Evolutionary conservation across 176 grass and related monocot species (phyloP), one percentile per base, ranked within the genome.

Genomic region (Eleusine indica): DNA sequence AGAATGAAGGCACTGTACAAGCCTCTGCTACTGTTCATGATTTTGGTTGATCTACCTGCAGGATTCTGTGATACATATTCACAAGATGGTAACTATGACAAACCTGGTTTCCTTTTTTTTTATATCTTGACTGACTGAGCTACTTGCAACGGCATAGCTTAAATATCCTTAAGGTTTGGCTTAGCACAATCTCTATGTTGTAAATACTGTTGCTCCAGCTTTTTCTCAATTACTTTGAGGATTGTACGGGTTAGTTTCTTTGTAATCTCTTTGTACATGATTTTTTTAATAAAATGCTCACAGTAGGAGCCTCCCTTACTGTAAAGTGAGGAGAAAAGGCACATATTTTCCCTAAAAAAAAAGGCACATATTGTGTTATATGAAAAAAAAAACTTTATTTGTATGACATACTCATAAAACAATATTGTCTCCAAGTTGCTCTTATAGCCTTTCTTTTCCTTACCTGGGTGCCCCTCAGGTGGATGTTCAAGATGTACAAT

Each of bases 81-180:
- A 30, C 87, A 84, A 84, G 87, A 88, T 84, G 87, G 87, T 88
- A 88, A 84, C 10, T 62, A 68, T n/a, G 9, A 41, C 19, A 32
- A 74, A 74, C 40, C 39, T 69, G 22, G 13, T 69, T 58, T 75
- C 29, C 16, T 21, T 57, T 37, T 48, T 82, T 66, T 43, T 57
- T 83, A 48, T 14, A 66, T 56, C 70, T 77, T 83, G 32, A 35
- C 32, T 48, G 37, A 47, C 60, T 69, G 66, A 25, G 21, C 35
- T 67, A 6, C 71, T 47, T 88, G 80, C 37, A 74, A 83, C 78
- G 57, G 14, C 71, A 11, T 78, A 78, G 74, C 38, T 83, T 66
- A 49, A 64, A 7, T 37, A 83, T 73, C 19, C 38, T 83, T 22
- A 44, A 52, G n/a, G 57, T 25, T 60, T 60, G 57, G 57, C 57